Evolutionary conservation across 2,329 filamentous ascomycete genomes (phyloP).

Genomic region (Fusarium albidum): DNA sequence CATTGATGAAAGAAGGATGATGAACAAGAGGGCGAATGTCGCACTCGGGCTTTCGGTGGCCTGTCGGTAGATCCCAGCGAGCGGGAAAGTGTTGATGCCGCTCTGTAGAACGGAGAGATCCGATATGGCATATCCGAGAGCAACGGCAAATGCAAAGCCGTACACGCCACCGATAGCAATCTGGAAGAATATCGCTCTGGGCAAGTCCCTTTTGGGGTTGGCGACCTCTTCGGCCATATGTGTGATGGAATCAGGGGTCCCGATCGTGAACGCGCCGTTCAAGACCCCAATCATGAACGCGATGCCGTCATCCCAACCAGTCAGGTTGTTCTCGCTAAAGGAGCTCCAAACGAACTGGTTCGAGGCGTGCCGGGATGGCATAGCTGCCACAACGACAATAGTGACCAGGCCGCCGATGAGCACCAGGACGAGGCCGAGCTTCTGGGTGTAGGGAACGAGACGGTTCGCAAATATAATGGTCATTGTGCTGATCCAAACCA

Average conservation of each 20-base stretch:
- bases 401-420: constrained; percentile 34
- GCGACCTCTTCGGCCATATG: constrained; percentile 39
- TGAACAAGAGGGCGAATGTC: constrained; percentile 35
- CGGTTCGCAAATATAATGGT: constrained; percentile 37
- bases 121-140: constrained; percentile 36
- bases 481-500: constrained; percentile 32
- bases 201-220: constrained; percentile 27
- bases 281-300: constrained; percentile 37
- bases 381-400: constrained; percentile 32
- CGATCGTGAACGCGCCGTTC: constrained; percentile 39
- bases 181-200: constrained; percentile 35
- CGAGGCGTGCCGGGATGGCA: constrained; percentile 32
- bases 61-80: constrained; percentile 37
- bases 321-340: constrained; percentile 36
- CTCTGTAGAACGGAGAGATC: constrained; percentile 34
- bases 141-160: constrained; percentile 32
- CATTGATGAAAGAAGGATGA: constrained; percentile 36
- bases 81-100: constrained; percentile 33
- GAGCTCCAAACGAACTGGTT: constrained; percentile 36
- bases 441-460: constrained; percentile 35
- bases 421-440: constrained; percentile 35
- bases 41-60: constrained; percentile 29
- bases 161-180: constrained; percentile 36
- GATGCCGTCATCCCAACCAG: constrained; percentile 37
- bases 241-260: constrained; percentile 35